Base-by-base conservation (phyloP, 257 asterid genomes). In the Solanum sitiens region DNA sequence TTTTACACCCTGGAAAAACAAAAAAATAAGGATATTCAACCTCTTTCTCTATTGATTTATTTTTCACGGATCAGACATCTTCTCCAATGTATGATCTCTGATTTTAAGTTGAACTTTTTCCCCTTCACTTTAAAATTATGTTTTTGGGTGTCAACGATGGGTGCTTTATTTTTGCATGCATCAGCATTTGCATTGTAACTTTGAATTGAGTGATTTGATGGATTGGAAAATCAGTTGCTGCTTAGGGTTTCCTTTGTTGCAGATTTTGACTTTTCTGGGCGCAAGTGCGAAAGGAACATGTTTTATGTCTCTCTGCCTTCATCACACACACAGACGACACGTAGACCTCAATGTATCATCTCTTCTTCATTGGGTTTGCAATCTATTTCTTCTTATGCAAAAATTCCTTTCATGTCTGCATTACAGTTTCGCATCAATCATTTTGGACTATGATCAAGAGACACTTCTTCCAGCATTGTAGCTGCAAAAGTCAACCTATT, bases 401-500 rank as follows among this genome's bases (percentile, higher is more conserved):
- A n/a, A 63, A 63, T 89, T 80, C 6, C 82, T 61, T 88, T 35
- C 47, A 23, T 50, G 42, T 50, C 33, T 89, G 65, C 79, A n/a
- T 86, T 88, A 72, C 95, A 96, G 99, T 87, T 89, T 87, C 92
- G 87, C 92, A 92, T 71, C 92, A 91, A 88, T 87, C 95, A 84
- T 71, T 94, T 45, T 96, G 96, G 95, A 93, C 91, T 33, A 94
- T 91, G 87, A 91, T 96, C 90, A 95, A 91, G 95, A 90, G 95
- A 85, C 95, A 94, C 88, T 67, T 91, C 89, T 93, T 94, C 92
- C 94, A 91, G 90, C 95, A 92, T 80, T 96, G 98, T 70, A 93
- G 90, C 87, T 96, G 96, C 87, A 95, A 96, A 91, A 93, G 89
- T 80, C 98, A 94, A 90, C 88, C 93, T 70, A 95, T 96, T 74